Evolutionary conservation across 176 grass and related monocot genomes (phyloP).

Genomic region (Aegilops longissima): DNA sequence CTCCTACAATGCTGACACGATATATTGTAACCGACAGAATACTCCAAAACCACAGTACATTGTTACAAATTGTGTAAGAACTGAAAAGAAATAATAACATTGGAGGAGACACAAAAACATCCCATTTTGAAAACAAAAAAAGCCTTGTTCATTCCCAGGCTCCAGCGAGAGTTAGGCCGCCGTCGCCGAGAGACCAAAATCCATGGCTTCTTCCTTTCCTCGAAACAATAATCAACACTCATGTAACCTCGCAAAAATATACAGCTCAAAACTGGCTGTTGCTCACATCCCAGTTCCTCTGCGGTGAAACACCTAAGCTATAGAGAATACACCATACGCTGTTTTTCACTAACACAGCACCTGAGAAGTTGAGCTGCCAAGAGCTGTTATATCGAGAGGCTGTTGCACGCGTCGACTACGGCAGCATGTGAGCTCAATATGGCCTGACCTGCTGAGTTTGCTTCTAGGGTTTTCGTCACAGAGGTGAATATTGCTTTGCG

Average conservation of each 20-base stretch:
- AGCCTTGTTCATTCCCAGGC: conserved; percentile 56
- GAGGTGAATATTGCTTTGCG: conserved; percentile 45
- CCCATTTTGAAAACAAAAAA: conserved; percentile 26
- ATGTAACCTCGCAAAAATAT: conserved; percentile 63
- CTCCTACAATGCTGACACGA: conserved; percentile 43
- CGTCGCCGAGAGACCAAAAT: conserved; percentile 34
- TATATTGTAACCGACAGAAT: conserved; percentile 45
- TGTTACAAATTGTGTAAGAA: conserved; percentile 58
- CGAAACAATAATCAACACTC: conserved; percentile 62
- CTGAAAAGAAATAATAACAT: conserved; percentile 61
- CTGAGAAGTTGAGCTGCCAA: conserved; percentile 26
- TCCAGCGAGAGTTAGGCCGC: conserved; percentile 37
- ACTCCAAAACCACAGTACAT: conserved; percentile 51
- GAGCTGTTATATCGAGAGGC: conserved; percentile 36
- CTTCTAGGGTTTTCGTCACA: conserved; percentile 46
- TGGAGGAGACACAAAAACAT: conserved; percentile 43
- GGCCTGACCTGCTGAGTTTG: conserved; percentile 55
- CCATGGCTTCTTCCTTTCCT: conserved; percentile 59
- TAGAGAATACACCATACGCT: conserved; percentile 41
- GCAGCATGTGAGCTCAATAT: conserved; percentile 56
- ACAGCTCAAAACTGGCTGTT: conserved; percentile 66
- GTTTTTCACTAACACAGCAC: conserved; percentile 28
- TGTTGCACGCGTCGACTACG: conserved; percentile 52
- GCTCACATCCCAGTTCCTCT: conserved; percentile 56
- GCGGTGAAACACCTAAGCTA: conserved; percentile 44